Base-by-base conservation (phyloP, 208 protist genomes). In the Acanthamoeba culbertsoni region DNA sequence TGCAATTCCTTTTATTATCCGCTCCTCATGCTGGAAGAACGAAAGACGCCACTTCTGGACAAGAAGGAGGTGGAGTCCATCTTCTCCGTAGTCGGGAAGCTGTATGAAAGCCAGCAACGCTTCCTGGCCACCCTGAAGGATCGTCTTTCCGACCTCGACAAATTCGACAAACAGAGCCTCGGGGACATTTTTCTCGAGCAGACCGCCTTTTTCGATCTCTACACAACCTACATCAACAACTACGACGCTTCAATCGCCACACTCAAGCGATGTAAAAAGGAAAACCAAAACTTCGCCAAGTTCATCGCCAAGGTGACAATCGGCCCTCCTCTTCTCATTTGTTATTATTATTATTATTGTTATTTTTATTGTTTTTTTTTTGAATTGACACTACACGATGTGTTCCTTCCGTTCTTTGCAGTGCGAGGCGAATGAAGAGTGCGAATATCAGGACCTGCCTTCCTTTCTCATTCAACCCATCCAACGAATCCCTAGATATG, bases 391-490 rank as follows among this genome's bases (percentile, higher is more conserved):
- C 53, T 62, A 62, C 16, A 62, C 16, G 53, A 18, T 55, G 8
- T 55, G 48, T 55, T 55, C 31, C 23, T 7, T 37, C 31, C 14
- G 12, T 31, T 3, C 31, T 12, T 0, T 71, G 0, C n/a, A 88
- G 53, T 65, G 45, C 7, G 79, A 88, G 79, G 53, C 45, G 48
- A 88, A 88, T 40, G 48, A 55, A 28, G 79, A 88, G 62, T 88
- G 79, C 51, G 79, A 63, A 33, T 88, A 65, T n/a, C 79, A 88
- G 53, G 79, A 88, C 43, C 79, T 88, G 48, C 28, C 45, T 48
- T 88, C 79, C 16, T 88, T 88, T 28, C 79, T 88, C 79, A 88
- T 88, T 48, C 71, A 79, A 48, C 79, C 79, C 31, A 63, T 89
- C 18, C 79, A 89, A 23, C 79, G 79, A 7, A 57, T 89, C 51